A percentile compares a stretch with the other conserved stretches of the same genome.
phyloP scores from a whole-genome alignment of 1,284 basidiomycete species.

The Microstroma glucosiphilum region DNA sequence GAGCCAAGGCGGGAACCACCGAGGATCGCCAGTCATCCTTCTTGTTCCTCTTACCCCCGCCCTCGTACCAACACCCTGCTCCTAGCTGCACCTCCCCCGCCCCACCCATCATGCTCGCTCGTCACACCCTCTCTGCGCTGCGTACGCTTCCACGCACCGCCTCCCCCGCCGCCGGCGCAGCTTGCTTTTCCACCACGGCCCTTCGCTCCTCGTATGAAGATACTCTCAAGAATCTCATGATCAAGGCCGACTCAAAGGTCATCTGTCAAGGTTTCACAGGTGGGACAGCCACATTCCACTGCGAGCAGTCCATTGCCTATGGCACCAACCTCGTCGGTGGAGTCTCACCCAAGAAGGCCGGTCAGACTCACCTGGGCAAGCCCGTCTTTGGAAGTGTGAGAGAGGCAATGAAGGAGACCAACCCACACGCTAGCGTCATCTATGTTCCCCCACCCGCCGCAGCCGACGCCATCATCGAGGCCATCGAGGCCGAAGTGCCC shows the following conservation, averaged over 20 bases:
- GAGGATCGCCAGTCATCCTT: no score
- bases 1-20: no score
- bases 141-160: background rate
- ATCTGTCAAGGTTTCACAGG: conserved; percentile 56
- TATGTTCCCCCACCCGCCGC: conserved; percentile 49
- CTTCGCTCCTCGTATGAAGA: conserved; percentile 63
- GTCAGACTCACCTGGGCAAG: conserved; percentile 86
- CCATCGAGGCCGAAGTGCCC: conserved; percentile 48
- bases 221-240: conserved; percentile 82
- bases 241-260: conserved; percentile 75
- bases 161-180: conserved; percentile 8
- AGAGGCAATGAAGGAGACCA: conserved; percentile 59
- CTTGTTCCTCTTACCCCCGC: no score
- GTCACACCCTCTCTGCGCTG: conserved; percentile 1
- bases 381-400: conserved; percentile 89
- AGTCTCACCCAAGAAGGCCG: conserved; percentile 95
- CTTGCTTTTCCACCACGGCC: conserved; percentile 28
- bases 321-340: conserved; percentile 97
- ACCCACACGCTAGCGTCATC: conserved; percentile 46
- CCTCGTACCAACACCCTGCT: no score
- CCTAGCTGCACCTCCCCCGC: no score
- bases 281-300: conserved; percentile 98
- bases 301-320: conserved; percentile 84
- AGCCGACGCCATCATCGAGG: conserved; percentile 49
- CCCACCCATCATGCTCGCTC: background rate